These are phyloP conservation scores for Boletellus sp. DNA, from an alignment of 1,284 basidiomycete genomes.

Conservation along the genomic window DNA sequence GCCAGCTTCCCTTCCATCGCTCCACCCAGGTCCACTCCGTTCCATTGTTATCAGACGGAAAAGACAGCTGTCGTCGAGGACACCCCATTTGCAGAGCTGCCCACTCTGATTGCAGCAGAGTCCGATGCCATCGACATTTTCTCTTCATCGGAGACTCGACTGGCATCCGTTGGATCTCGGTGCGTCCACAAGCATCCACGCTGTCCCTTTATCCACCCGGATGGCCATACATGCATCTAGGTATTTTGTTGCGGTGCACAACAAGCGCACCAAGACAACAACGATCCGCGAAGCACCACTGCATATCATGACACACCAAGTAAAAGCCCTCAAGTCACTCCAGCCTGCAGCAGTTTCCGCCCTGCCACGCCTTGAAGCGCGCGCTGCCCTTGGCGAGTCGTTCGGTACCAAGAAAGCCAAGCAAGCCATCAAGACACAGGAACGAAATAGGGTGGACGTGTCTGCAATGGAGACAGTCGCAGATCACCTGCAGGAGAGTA, in stretches of 20 bases:
- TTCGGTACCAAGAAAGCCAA: constrained; percentile 94
- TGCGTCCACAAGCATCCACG: constrained; percentile 34
- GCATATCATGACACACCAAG: constrained; percentile 72
- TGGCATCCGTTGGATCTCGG: constrained; percentile 58
- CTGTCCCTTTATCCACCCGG: constrained; percentile 4
- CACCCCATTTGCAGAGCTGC: constrained; percentile 46
- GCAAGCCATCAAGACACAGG: constrained; percentile 75
- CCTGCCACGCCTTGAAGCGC: constrained; percentile 57
- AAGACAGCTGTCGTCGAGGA: constrained; percentile 32
- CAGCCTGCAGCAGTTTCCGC: constrained; percentile 48
- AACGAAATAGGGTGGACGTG: constrained; percentile 85
- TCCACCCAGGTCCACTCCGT: constrained; percentile 58
- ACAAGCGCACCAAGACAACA: constrained; percentile 68
- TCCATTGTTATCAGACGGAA: constrained; percentile 56
- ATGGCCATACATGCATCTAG: constrained; percentile 29
- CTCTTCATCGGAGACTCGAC: constrained; percentile 43
- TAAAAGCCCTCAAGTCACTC: constrained; percentile 79
- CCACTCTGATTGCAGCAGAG: constrained; percentile 62
- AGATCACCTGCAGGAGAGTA: constrained; percentile 75
- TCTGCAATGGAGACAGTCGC: constrained; percentile 80
- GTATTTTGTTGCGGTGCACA: constrained; percentile 66
- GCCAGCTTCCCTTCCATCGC: constrained; percentile 73
- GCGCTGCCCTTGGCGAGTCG: constrained; percentile 80
- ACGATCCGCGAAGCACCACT: constrained; percentile 68
- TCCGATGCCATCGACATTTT: constrained; percentile 64